These are phyloP conservation scores for Diatrype stigma DNA, from an alignment of 2,329 filamentous ascomycete genomes.

Conservation along the genomic window DNA sequence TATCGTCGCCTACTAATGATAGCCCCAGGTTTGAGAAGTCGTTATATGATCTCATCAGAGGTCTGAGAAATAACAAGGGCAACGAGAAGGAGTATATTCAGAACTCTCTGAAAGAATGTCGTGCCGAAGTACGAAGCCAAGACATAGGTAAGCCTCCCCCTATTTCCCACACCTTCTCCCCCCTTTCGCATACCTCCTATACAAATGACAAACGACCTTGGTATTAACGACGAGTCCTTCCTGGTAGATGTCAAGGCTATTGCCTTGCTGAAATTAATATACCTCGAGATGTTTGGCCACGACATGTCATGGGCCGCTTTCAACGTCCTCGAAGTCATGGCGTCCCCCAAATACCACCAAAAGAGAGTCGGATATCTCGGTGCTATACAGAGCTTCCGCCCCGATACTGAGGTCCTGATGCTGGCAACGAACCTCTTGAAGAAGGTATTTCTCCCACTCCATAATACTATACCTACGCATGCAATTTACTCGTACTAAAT, in stretches of 20 bases:
- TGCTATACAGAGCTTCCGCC: constrained; percentile 91
- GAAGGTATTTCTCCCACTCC: constrained; percentile 54
- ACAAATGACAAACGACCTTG: neutral
- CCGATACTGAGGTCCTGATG: constrained; percentile 97
- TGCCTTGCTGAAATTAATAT: constrained; percentile 90
- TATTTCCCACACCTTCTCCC: neutral
- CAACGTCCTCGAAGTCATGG: constrained; percentile 98
- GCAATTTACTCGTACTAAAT: neutral
- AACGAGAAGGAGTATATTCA: constrained; percentile 94
- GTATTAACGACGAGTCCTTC: constrained; percentile 12
- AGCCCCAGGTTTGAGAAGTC: constrained; percentile 91
- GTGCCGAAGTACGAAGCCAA: constrained; percentile 82
- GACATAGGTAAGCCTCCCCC: constrained; percentile 70
- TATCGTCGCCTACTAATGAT: constrained; percentile 18
- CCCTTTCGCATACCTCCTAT: neutral
- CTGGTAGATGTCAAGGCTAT: constrained; percentile 84
- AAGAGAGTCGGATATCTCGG: constrained; percentile 94
- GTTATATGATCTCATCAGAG: constrained; percentile 96
- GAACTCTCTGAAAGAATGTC: constrained; percentile 90
- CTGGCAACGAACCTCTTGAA: constrained; percentile 94
- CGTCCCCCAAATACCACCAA: constrained; percentile 87
- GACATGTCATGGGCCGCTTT: constrained; percentile 99
- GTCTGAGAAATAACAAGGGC: constrained; percentile 91
- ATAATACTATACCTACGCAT: neutral
- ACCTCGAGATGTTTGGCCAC: constrained; percentile 97